Evolutionary conservation across 441 rosid genomes (phyloP).

Genomic region (Corymbia calophylla): DNA sequence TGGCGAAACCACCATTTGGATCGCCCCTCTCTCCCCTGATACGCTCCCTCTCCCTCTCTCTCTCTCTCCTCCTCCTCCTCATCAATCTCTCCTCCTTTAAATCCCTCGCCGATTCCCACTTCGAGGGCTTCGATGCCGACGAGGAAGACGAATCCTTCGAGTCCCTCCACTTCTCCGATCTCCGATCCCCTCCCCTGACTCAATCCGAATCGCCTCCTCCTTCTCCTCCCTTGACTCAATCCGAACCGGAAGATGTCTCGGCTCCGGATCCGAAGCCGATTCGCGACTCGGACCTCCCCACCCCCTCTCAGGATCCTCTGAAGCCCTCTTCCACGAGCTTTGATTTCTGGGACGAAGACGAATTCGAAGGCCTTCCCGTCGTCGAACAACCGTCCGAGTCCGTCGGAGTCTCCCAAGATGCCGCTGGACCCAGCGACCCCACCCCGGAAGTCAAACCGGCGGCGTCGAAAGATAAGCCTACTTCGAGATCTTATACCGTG

Average conservation of each 20-base stretch:
- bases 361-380: conserved; percentile 76
- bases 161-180: conserved; percentile 28
- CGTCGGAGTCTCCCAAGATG: conserved; percentile 15
- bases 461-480: conserved; percentile 1
- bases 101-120: conserved; percentile 46
- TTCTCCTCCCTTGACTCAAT: conserved; percentile 8
- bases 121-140: conserved; percentile 86
- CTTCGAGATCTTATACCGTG: conserved; percentile 24
- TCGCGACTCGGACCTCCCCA: conserved; percentile 13
- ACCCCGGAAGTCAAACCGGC: conserved; percentile 23
- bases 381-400: conserved; percentile 18
- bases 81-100: not conserved
- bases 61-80: conserved; percentile 7
- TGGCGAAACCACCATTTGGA: not conserved
- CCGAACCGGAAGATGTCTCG: not conserved
- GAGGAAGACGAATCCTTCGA: conserved; percentile 52
- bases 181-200: conserved; percentile 51
- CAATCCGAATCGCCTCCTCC: conserved; percentile 34
- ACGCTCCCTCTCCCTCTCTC: conserved; percentile 15
- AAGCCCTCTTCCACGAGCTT: conserved; percentile 26
- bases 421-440: conserved; percentile 4
- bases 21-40: not conserved
- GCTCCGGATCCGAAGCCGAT: not conserved
- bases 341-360: conserved; percentile 92
- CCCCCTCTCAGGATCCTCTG: conserved; percentile 18